phyloP scores from a whole-genome alignment of 345 rosid genomes.

The Aquilaria malaccensis region DNA sequence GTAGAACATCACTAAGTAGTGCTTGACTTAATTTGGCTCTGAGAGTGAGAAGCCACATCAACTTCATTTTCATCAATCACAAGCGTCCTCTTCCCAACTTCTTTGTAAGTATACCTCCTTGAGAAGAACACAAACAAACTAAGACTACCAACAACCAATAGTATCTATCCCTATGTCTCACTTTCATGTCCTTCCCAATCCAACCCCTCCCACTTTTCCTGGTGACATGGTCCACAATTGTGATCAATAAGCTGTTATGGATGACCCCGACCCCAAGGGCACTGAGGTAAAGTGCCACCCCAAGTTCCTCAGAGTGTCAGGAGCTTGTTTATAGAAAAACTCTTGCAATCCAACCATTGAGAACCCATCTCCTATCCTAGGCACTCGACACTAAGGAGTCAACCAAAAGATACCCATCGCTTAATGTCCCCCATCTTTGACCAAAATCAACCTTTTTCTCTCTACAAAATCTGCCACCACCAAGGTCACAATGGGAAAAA shows the following conservation, averaged over 20 bases:
- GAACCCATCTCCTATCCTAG: constrained; percentile 52
- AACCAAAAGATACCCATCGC: constrained; percentile 36
- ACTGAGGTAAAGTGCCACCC: constrained; percentile 53
- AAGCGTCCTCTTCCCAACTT: constrained; percentile 17
- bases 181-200: constrained; percentile 50
- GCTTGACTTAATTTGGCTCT: too few species aligned
- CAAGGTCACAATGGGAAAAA: constrained; percentile 29
- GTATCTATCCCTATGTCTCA: constrained; percentile 40
- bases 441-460: constrained; percentile 25
- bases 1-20: too few species aligned
- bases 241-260: constrained; percentile 35
- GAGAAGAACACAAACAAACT: constrained; percentile 27
- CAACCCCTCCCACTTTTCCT: constrained; percentile 20
- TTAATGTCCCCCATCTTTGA: not conserved
- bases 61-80: not conserved
- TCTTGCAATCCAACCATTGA: constrained; percentile 54
- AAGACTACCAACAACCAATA: constrained; percentile 47
- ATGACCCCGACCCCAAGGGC: constrained; percentile 42
- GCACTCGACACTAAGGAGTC: constrained; percentile 34
- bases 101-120: constrained; percentile 32
- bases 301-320: constrained; percentile 54
- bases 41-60: not conserved
- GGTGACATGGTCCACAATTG: constrained; percentile 21
- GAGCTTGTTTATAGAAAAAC: constrained; percentile 58
- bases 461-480: constrained; percentile 37